Conservation (phyloP, 129 eudicot genomes). For the Flaveria brownii region DNA sequence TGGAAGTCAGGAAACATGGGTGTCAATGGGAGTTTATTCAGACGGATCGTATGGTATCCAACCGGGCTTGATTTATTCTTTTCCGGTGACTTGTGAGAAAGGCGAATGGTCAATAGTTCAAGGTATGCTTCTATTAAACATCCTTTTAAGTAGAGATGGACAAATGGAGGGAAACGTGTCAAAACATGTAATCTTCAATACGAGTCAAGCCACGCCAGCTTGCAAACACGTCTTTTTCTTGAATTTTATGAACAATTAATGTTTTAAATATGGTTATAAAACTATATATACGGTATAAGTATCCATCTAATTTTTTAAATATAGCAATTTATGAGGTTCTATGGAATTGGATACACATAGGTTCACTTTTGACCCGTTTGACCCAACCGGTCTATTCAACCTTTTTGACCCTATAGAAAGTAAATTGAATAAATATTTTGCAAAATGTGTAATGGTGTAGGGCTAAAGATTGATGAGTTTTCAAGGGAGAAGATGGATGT, state of each 20-base stretch:
- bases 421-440: conserved; percentile 7
- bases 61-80: conserved; percentile 78
- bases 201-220: background rate
- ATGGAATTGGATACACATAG: background rate
- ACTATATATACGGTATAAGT: background rate
- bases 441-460: conserved; percentile 41
- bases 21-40: conserved; percentile 93
- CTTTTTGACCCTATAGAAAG: background rate
- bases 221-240: background rate
- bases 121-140: conserved; percentile 46
- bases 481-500: conserved; percentile 76
- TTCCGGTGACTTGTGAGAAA: conserved; percentile 82
- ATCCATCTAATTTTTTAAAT: background rate
- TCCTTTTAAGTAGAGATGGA: background rate
- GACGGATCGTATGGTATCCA: conserved; percentile 86
- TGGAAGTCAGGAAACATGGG: conserved; percentile 72
- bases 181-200: background rate
- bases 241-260: background rate
- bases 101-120: conserved; percentile 91
- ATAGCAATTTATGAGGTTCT: background rate
- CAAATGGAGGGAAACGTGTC: background rate
- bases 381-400: too few relatives aligned
- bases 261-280: background rate
- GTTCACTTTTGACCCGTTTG: background rate
- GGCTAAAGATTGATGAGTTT: conserved; percentile 68